A percentile compares a stretch with the other conserved stretches of the same genome.
phyloP scores from a whole-genome alignment of 768 basidiomycete genomes.

The Russula virescens region DNA sequence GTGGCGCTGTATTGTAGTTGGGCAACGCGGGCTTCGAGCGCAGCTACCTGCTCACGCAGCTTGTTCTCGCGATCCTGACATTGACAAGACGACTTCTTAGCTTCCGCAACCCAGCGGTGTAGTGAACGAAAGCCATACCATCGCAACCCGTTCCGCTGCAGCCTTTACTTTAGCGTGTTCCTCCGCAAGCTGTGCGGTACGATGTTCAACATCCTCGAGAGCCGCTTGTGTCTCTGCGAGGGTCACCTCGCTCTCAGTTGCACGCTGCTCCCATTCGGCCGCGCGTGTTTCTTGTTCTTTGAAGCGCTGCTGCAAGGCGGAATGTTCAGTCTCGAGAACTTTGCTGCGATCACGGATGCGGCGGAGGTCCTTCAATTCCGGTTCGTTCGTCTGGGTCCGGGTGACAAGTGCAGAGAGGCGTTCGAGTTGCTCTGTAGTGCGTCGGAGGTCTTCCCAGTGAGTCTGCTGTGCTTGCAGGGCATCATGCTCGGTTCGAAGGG shows the following conservation, averaged over 20 bases:
- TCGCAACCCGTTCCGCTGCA: conserved; percentile 57
- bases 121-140: conserved; percentile 41
- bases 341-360: conserved; percentile 51
- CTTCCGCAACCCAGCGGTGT: background rate
- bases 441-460: conserved; percentile 76
- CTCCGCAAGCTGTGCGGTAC: conserved; percentile 57
- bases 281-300: conserved; percentile 70
- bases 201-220: conserved; percentile 63
- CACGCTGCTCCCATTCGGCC: conserved; percentile 74
- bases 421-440: conserved; percentile 68
- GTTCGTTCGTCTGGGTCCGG: conserved; percentile 58
- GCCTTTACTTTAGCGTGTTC: conserved; percentile 65
- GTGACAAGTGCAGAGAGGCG: conserved; percentile 44
- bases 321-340: conserved; percentile 61
- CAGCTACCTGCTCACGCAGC: conserved; percentile 58
- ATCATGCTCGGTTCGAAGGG: conserved; percentile 57
- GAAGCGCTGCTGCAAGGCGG: conserved; percentile 60
- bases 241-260: conserved; percentile 62
- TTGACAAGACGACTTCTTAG: conserved; percentile 6
- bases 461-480: conserved; percentile 53
- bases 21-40: conserved; percentile 54
- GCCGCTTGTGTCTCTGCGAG: conserved; percentile 54
- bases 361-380: conserved; percentile 67
- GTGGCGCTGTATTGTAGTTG: conserved; percentile 56
- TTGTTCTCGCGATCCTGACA: conserved; percentile 65